Percentiles rank a stretch among this genome's conserved stretches.
Evolutionary conservation across 1,284 basidiomycete species (phyloP).

Genomic region (Cutaneotrichosporon cyanovorans): DNA sequence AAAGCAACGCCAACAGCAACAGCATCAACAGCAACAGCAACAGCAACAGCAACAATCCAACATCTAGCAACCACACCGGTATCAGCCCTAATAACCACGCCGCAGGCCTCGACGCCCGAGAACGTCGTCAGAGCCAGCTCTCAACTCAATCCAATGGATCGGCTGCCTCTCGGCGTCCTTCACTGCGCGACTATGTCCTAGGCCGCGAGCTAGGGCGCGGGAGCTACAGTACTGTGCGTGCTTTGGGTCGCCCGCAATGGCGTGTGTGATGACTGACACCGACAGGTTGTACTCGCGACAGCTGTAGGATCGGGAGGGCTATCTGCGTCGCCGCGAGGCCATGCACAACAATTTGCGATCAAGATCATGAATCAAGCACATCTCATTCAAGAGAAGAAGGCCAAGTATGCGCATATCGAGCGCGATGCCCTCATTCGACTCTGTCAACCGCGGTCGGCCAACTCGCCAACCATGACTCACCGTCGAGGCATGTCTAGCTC

Average conservation of each 20-base stretch:
- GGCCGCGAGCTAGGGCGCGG: constrained; percentile 45
- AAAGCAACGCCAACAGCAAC: background rate
- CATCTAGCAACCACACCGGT: background rate
- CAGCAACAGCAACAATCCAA: background rate
- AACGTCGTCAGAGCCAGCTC: constrained; percentile 32
- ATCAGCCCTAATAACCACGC: constrained; percentile 1
- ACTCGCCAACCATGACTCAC: background rate
- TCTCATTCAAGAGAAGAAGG: constrained; percentile 49
- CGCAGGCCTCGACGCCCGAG: constrained; percentile 17
- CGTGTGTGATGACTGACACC: background rate
- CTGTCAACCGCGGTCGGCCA: constrained; percentile 30
- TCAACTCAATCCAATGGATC: constrained; percentile 20
- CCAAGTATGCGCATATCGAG: constrained; percentile 51
- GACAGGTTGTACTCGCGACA: constrained; percentile 4
- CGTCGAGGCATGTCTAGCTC: constrained; percentile 27
- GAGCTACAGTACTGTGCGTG: constrained; percentile 43
- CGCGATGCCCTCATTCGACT: constrained; percentile 49
- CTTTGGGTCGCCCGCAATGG: background rate
- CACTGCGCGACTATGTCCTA: constrained; percentile 36
- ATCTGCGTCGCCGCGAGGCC: background rate
- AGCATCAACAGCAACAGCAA: background rate
- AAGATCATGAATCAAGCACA: constrained; percentile 51
- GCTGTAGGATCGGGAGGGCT: background rate
- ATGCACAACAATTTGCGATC: constrained; percentile 44
- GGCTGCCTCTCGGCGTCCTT: constrained; percentile 20